These are phyloP conservation scores for Chimonanthus praecox DNA, from an alignment of 164 flowering plant genomes.

Conservation along the genomic window DNA sequence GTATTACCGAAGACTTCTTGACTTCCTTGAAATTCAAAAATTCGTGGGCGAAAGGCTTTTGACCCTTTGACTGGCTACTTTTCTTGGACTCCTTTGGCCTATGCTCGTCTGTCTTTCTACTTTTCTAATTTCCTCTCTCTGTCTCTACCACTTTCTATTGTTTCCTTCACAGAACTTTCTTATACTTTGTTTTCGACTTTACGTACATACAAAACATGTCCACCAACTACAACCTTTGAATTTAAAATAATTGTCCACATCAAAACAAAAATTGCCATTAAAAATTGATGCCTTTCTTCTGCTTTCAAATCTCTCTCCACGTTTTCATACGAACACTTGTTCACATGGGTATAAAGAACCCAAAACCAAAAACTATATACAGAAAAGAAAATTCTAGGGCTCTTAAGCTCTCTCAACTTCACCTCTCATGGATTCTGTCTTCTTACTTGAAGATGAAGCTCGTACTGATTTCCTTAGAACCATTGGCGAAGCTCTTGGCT, in stretches of 20 bases:
- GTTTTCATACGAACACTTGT: background rate
- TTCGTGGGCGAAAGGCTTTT: background rate
- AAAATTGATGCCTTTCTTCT: background rate
- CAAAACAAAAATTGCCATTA: background rate
- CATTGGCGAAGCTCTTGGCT: slow-evolving; percentile 36
- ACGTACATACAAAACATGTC: too few relatives aligned
- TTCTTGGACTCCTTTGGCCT: background rate
- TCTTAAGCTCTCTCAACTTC: background rate
- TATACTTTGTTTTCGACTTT: too few relatives aligned
- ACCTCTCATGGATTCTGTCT: slow-evolving; percentile 40
- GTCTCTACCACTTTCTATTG: background rate
- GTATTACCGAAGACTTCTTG: background rate
- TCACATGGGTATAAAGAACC: background rate
- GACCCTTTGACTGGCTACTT: background rate
- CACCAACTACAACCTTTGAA: too few relatives aligned
- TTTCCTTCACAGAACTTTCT: background rate
- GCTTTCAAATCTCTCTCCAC: background rate
- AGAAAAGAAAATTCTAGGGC: background rate
- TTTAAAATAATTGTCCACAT: background rate
- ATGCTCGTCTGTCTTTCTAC: background rate
- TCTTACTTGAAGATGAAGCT: slow-evolving; percentile 28
- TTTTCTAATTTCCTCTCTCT: slow-evolving; percentile 1
- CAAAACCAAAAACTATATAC: background rate
- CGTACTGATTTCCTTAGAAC: slow-evolving; percentile 29
- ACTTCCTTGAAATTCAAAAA: background rate